Conservation (phyloP, 257 asterid genomes). For the Orobanche coerulescens region DNA sequence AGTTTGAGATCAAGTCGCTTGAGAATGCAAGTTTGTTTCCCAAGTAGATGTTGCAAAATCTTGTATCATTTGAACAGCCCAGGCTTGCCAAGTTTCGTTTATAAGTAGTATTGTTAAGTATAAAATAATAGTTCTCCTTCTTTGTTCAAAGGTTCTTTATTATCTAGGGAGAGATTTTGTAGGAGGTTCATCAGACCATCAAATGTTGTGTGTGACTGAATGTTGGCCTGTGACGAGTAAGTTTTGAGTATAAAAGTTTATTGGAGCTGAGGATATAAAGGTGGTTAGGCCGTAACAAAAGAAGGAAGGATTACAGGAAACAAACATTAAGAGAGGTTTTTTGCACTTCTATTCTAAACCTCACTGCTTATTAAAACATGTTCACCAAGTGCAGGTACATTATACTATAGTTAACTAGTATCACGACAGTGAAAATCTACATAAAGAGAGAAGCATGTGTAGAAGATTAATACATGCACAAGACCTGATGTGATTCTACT, state of each 20-base stretch:
- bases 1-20: too few species aligned
- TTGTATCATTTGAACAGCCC: not conserved
- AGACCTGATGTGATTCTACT: too few species aligned
- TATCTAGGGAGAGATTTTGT: not conserved
- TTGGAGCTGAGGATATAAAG: not conserved
- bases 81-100: not conserved
- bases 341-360: not conserved
- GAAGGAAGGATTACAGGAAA: conserved; percentile 3
- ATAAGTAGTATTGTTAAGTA: not conserved
- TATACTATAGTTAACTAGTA: not conserved
- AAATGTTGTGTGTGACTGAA: not conserved
- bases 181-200: not conserved
- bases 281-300: not conserved
- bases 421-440: too few species aligned
- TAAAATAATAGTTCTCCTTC: not conserved
- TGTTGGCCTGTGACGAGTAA: not conserved
- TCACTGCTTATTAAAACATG: not conserved
- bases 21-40: not conserved
- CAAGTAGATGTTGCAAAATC: conserved; percentile 1
- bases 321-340: not conserved
- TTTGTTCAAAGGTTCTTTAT: not conserved
- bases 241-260: not conserved
- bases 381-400: not conserved
- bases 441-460: too few species aligned
- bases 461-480: too few species aligned